These are phyloP conservation scores for Ganoderma boninense DNA, from an alignment of 1,284 basidiomycete genomes.

Conservation along the genomic window DNA sequence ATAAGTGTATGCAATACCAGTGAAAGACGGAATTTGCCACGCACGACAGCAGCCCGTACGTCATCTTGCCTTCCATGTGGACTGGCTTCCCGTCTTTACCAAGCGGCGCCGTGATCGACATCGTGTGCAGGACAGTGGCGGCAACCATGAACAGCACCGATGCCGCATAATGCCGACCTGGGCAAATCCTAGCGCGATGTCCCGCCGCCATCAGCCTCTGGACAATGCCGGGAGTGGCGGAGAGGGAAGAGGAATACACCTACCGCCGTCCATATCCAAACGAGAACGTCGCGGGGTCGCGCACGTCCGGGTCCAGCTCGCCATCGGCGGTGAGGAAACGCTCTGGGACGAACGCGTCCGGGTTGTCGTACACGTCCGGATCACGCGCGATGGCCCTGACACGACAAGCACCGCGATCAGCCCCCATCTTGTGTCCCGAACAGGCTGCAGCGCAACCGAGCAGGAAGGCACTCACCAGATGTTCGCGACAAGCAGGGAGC, in stretches of 20 bases:
- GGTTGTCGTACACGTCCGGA: conserved; percentile 42
- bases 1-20: background rate
- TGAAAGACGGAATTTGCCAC: background rate
- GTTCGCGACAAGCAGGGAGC: conserved; percentile 39
- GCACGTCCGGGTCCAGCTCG: conserved; percentile 38
- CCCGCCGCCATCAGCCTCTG: background rate
- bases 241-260: conserved; percentile 6
- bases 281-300: conserved; percentile 40
- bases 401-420: background rate
- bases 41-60: conserved; percentile 13
- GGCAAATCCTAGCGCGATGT: conserved; percentile 30
- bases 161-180: conserved; percentile 33
- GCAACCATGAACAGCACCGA: conserved; percentile 24
- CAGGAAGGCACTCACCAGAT: conserved; percentile 33
- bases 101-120: conserved; percentile 12
- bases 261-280: conserved; percentile 48
- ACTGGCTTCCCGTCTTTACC: conserved; percentile 10
- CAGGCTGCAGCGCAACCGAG: too few species aligned
- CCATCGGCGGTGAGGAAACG: conserved; percentile 46
- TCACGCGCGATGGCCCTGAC: conserved; percentile 38
- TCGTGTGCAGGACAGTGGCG: conserved; percentile 22
- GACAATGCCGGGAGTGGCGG: background rate
- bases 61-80: conserved; percentile 11
- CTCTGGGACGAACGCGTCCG: conserved; percentile 46
- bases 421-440: background rate